Conservation (phyloP, 1,139 yeast species). For the Hanseniaspora uvarum region DNA sequence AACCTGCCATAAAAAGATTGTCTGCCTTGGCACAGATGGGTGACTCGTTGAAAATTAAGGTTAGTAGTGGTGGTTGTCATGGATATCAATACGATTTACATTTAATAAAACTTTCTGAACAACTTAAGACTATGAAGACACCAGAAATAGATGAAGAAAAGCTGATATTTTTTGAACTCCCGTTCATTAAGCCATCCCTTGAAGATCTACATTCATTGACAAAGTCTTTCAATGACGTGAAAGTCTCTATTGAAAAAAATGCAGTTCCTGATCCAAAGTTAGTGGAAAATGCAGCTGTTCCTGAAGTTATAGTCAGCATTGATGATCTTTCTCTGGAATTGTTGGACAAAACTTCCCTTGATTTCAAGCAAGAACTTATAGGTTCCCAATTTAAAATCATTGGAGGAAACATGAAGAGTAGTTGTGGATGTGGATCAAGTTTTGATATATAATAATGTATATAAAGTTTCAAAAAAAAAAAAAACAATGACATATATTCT, state of each 20-base stretch:
- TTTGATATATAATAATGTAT: slow-evolving; percentile 43
- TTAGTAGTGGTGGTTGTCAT: slow-evolving; percentile 97
- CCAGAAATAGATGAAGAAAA: background rate
- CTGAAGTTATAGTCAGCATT: slow-evolving; percentile 57
- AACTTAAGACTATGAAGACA: slow-evolving; percentile 18
- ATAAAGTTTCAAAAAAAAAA: background rate
- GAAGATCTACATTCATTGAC: background rate
- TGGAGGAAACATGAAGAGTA: slow-evolving; percentile 77
- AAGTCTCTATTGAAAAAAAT: too few relatives aligned
- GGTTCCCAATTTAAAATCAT: slow-evolving; percentile 89
- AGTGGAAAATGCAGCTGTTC: too few relatives aligned
- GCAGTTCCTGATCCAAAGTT: background rate
- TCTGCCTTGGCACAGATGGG: slow-evolving; percentile 29
- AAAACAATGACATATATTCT: background rate
- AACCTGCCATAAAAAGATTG: slow-evolving; percentile 45
- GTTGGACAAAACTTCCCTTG: slow-evolving; percentile 75
- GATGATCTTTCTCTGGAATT: slow-evolving; percentile 76
- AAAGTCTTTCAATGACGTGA: background rate
- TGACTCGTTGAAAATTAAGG: slow-evolving; percentile 41
- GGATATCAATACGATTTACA: slow-evolving; percentile 85
- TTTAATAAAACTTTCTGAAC: slow-evolving; percentile 42
- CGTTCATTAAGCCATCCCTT: slow-evolving; percentile 3
- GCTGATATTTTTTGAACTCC: background rate
- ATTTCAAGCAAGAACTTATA: slow-evolving; percentile 83
- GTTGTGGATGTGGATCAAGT: slow-evolving; percentile 95